Base-by-base conservation (phyloP, 2,329 filamentous ascomycete species). In the Colletotrichum musae region DNA sequence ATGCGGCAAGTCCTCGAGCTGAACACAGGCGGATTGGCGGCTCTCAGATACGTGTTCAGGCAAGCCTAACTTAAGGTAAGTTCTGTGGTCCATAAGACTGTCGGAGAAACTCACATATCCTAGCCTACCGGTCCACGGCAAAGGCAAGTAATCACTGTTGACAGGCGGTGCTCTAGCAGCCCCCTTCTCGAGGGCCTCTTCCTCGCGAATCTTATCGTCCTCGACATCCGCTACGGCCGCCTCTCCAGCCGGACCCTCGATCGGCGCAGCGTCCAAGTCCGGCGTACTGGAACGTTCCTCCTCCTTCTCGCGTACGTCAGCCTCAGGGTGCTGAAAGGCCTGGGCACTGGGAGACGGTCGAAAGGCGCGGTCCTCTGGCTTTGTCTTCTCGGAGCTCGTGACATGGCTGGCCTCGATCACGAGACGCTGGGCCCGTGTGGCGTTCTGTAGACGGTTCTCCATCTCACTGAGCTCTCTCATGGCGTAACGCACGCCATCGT, bases 1-100 rank as follows among this genome's bases (percentile, higher is more conserved):
- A 98, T 95, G 36, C 95, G 92, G 77, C 95, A 98, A 0, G 95
- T 98, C 64, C 95, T 89, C 0, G 95, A 98, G 72, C 91, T 93
- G 80, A 98, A 98, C 1, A 98, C 90, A 0, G 95, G 91, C 7
- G 94, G 93, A 71, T 91, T 95, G 2, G 93, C 90, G 60, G 88
- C 87, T 52, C 95, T 92, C 2, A 98, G 86, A 78, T 98, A 98
- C 0, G 95, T 98, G 77, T 97, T 97, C 16, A 98, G 83, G 76
- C 95, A 98, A 12, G 95, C 94, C 93, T 88, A 64, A 3, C 1
- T 10, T 2, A 7, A n/a, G 12, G 39, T 72, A 52, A 73, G 66
- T 15, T 18, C 12, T 50, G 32, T 16, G 26, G 32, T 4, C 12
- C 2, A 12, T 10, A 24, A 5, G 6, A 6, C n/a, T 41, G 21